A percentile compares a stretch with the other conserved stretches of the same genome.
These are phyloP conservation scores for Exophiala sp. DNA, from an alignment of 2,329 filamentous ascomycete species.

Conservation along the genomic window DNA sequence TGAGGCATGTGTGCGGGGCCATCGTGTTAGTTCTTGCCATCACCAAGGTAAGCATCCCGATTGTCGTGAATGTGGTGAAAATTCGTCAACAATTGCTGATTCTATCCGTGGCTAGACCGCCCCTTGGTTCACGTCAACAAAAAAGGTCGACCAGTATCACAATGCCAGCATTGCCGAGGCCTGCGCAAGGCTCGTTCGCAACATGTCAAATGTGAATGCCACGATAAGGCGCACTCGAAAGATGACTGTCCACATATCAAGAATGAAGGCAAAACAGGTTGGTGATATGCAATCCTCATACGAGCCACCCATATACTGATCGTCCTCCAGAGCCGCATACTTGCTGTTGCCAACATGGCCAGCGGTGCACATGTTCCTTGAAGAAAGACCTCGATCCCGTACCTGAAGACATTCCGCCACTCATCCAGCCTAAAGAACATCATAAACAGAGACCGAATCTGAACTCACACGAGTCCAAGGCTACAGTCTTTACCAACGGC, in stretches of 20 bases:
- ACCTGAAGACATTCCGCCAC: slow-evolving; percentile 35
- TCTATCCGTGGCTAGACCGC: slow-evolving; percentile 57
- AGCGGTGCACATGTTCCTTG: slow-evolving; percentile 55
- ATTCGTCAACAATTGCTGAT: slow-evolving; percentile 9
- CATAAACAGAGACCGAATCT: slow-evolving; percentile 51
- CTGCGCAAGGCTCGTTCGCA: slow-evolving; percentile 94
- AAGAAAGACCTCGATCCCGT: slow-evolving; percentile 51
- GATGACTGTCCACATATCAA: slow-evolving; percentile 33
- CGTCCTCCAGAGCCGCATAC: slow-evolving; percentile 25
- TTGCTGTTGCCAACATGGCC: slow-evolving; percentile 52
- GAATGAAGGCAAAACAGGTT: slow-evolving; percentile 35
- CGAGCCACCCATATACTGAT: slow-evolving; percentile 4
- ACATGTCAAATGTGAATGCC: slow-evolving; percentile 95
- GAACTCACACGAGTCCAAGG: slow-evolving; percentile 49
- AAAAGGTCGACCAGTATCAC: slow-evolving; percentile 93
- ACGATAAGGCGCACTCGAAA: slow-evolving; percentile 61
- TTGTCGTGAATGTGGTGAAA: slow-evolving; percentile 8
- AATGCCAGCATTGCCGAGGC: slow-evolving; percentile 93
- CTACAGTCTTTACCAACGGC: slow-evolving; percentile 58
- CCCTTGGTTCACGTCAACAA: slow-evolving; percentile 92
- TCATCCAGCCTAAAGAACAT: slow-evolving; percentile 40
- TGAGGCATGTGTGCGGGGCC: slow-evolving; percentile 94
- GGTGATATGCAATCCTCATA: neutral
- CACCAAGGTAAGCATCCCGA: slow-evolving; percentile 68
- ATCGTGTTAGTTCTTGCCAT: slow-evolving; percentile 97